Evolutionary conservation across 202 grass and related monocot species (phyloP).

Genomic region (Cymbopogon flexuosus): DNA sequence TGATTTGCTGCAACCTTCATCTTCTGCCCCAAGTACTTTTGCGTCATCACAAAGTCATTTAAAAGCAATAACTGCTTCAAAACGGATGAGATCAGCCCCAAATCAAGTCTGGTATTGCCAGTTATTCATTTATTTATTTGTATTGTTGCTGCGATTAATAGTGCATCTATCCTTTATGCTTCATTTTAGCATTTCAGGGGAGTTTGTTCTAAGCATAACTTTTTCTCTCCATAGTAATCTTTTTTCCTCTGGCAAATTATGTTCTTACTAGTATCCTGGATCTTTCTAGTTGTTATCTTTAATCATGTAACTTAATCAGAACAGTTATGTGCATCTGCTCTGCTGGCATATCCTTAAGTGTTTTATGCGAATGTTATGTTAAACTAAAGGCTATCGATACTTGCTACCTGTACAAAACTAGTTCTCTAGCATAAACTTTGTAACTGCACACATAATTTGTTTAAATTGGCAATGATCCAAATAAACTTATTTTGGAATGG

Average conservation of each 20-base stretch:
- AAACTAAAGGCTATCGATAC: background rate
- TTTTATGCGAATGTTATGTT: slow-evolving; percentile 2
- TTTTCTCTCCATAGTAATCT: background rate
- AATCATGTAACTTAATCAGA: background rate
- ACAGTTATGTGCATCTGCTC: background rate
- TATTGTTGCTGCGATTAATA: slow-evolving; percentile 25
- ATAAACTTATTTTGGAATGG: slow-evolving; percentile 18
- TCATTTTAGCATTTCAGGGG: background rate
- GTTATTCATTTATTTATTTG: slow-evolving; percentile 18
- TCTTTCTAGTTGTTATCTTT: slow-evolving; percentile 1
- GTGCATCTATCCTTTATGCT: slow-evolving; percentile 23
- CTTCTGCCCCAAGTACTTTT: slow-evolving; percentile 58
- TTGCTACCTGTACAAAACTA: background rate
- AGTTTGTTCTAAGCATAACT: background rate
- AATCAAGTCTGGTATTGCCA: slow-evolving; percentile 86
- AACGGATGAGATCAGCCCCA: slow-evolving; percentile 83
- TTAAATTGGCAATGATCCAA: background rate
- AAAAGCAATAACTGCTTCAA: slow-evolving; percentile 95
- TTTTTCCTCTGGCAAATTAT: background rate
- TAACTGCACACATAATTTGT: background rate
- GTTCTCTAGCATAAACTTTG: background rate
- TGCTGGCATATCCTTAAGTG: background rate
- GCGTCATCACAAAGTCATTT: slow-evolving; percentile 71
- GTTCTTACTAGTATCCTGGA: background rate
- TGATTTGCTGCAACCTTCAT: slow-evolving; percentile 75